phyloP scores from a whole-genome alignment of 305 asterid genomes.

The Solanum hybrid region DNA sequence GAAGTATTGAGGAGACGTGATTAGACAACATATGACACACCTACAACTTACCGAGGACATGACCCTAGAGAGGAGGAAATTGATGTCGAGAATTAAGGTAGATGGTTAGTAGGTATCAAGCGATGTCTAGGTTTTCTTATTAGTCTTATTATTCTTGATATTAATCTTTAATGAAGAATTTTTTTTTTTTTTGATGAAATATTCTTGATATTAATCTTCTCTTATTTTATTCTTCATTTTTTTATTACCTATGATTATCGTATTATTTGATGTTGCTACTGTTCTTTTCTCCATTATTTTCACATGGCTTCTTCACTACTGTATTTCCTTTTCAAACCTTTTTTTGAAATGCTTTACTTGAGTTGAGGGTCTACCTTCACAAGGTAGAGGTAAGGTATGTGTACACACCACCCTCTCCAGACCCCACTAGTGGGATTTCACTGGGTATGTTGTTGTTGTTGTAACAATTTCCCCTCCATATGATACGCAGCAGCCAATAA shows the following conservation, averaged over 20 bases:
- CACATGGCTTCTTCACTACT: background rate
- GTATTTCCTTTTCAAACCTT: too few relatives aligned
- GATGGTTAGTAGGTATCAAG: background rate
- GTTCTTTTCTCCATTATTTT: background rate
- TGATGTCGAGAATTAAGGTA: background rate
- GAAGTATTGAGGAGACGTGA: background rate
- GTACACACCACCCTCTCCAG: background rate
- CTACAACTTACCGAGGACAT: background rate
- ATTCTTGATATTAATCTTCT: background rate
- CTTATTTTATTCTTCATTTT: background rate
- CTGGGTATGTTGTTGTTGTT: background rate
- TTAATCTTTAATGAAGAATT: too few relatives aligned
- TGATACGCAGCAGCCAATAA: background rate
- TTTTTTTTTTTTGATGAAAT: too few relatives aligned
- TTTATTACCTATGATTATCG: too few relatives aligned
- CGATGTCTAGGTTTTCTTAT: background rate
- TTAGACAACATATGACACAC: background rate
- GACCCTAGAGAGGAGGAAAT: background rate
- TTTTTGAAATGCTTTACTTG: background rate
- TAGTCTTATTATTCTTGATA: too few relatives aligned
- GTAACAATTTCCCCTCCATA: background rate
- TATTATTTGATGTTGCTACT: background rate
- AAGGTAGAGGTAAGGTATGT: background rate
- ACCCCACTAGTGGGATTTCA: background rate
- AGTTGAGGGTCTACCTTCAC: background rate